Percentiles rank a stretch among this genome's conserved stretches.
Evolutionary conservation across 176 grass and related monocot species (phyloP).

Genomic region (Bolboschoenus planiculmis): DNA sequence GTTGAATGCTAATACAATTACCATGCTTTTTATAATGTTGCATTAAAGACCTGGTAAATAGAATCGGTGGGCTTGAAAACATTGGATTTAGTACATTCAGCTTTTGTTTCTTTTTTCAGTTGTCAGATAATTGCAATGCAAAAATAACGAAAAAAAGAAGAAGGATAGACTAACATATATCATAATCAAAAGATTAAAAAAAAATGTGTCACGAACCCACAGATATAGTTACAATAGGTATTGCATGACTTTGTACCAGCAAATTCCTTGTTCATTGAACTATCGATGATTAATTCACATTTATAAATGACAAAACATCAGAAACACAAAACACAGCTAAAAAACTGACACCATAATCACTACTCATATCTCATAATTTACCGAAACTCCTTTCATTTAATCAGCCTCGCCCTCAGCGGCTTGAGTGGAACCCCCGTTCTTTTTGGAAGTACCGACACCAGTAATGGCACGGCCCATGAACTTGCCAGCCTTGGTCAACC

Average conservation of each 20-base stretch:
- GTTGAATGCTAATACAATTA: too few relatives aligned
- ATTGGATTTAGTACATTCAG: too few relatives aligned
- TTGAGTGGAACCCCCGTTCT: conserved; percentile 38
- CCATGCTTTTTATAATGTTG: too few relatives aligned
- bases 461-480: conserved; percentile 76
- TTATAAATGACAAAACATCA: background rate
- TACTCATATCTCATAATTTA: background rate
- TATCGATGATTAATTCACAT: background rate
- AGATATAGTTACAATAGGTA: background rate
- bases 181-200: background rate
- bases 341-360: background rate
- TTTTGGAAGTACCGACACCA: conserved; percentile 63
- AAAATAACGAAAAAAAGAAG: background rate
- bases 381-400: background rate
- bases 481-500: conserved; percentile 75
- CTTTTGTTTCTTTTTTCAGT: too few relatives aligned
- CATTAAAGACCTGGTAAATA: too few relatives aligned
- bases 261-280: background rate
- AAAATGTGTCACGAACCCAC: background rate
- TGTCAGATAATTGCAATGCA: background rate
- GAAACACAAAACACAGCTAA: background rate
- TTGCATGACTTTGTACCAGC: background rate
- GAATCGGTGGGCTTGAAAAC: too few relatives aligned
- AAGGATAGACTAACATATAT: background rate
- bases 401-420: background rate